Conservation (phyloP, 192 early-diverging fungal species). For the Anaeromyces robustus region DNA sequence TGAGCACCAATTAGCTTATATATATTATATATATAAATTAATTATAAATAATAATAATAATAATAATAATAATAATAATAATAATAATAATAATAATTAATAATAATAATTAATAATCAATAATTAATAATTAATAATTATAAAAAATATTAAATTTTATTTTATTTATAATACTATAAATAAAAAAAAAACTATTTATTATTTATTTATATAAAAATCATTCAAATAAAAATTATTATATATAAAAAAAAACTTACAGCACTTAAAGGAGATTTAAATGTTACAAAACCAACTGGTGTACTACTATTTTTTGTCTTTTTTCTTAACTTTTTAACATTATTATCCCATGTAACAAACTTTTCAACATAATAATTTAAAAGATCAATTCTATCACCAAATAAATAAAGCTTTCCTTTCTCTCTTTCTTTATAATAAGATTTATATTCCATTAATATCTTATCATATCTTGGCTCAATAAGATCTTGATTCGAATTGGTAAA, state of each 20-base stretch:
- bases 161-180: too few species aligned
- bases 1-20: conserved; percentile 30
- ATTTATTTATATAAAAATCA: too few species aligned
- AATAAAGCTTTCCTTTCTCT: neutral
- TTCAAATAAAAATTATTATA: neutral
- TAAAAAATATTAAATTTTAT: too few species aligned
- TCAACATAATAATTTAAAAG: neutral
- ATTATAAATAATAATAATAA: too few species aligned
- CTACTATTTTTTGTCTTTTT: neutral
- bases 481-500: neutral
- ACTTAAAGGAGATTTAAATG: conserved; percentile 34
- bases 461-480: neutral
- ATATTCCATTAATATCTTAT: neutral
- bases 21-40: too few species aligned
- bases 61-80: too few species aligned
- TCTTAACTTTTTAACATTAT: neutral
- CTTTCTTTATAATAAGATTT: neutral
- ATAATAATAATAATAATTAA: too few species aligned
- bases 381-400: neutral
- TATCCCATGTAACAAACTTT: neutral
- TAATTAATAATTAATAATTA: too few species aligned
- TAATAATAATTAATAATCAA: too few species aligned
- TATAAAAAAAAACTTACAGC: conserved; percentile 15
- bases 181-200: too few species aligned
- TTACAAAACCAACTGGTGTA: conserved; percentile 21